A percentile compares a stretch with the other conserved stretches of the same genome.
Conservation (phyloP, 345 rosid species). For the Trapa incisa region DNA sequence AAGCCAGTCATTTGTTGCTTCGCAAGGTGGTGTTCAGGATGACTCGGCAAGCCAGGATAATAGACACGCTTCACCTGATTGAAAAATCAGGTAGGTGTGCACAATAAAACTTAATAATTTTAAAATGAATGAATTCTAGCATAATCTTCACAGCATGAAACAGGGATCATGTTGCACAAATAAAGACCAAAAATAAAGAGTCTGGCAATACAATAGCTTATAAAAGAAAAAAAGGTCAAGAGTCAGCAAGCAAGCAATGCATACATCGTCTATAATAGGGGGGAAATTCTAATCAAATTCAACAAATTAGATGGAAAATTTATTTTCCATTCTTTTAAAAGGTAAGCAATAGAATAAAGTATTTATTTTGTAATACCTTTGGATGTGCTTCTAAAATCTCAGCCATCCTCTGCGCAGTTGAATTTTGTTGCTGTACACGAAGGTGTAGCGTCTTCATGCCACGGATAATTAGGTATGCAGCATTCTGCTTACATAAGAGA, state of each 20-base stretch:
- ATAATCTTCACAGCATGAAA: neutral
- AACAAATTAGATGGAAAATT: too few species aligned
- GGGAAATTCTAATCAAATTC: too few species aligned
- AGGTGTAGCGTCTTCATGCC: conserved; percentile 99
- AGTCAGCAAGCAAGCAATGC: too few species aligned
- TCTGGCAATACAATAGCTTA: too few species aligned
- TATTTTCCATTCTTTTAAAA: too few species aligned
- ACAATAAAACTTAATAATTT: neutral
- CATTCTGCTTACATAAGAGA: conserved; percentile 41
- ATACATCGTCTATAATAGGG: too few species aligned
- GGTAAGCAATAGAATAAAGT: too few species aligned
- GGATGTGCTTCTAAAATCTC: conserved; percentile 99
- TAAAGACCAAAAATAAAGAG: too few species aligned
- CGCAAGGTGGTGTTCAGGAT: conserved; percentile 86
- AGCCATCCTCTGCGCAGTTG: conserved; percentile 92
- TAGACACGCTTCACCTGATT: conserved; percentile 72
- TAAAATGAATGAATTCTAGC: neutral
- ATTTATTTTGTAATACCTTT: conserved; percentile 30
- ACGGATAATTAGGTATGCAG: conserved; percentile 82
- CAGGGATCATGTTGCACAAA: neutral
- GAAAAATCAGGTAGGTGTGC: neutral
- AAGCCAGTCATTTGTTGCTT: conserved; percentile 93
- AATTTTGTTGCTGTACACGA: conserved; percentile 95
- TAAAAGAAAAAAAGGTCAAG: too few species aligned
- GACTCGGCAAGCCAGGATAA: conserved; percentile 90